Conservation (phyloP, 495 filamentous ascomycete species). For the Trichoderma parareesei region DNA sequence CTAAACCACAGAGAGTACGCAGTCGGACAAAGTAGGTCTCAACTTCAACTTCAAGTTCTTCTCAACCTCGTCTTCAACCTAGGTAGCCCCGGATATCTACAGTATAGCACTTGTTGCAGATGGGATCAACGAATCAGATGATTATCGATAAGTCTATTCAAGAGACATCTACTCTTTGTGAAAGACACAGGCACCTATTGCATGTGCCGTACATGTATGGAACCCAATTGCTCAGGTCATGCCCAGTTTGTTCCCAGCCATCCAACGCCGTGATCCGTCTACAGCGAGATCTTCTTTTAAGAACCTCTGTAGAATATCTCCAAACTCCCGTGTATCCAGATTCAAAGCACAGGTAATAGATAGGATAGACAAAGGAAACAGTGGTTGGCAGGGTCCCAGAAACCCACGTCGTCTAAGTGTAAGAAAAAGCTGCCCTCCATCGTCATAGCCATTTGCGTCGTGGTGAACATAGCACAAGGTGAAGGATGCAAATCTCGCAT, state of each 20-base stretch:
- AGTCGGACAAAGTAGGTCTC: too few species aligned
- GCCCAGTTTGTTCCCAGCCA: background rate
- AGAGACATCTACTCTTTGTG: too few species aligned
- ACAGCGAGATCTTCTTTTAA: background rate
- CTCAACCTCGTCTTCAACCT: too few species aligned
- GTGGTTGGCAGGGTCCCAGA: background rate
- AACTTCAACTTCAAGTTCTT: too few species aligned
- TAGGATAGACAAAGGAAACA: background rate
- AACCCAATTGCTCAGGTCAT: background rate
- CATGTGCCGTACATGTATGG: too few species aligned
- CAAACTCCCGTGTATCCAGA: background rate
- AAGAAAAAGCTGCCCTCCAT: slow-evolving; percentile 5
- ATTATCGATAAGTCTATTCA: too few species aligned
- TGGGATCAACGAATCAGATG: too few species aligned
- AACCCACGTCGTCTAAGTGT: background rate
- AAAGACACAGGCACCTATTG: background rate
- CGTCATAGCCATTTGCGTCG: slow-evolving; percentile 8
- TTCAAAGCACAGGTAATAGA: background rate
- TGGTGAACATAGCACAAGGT: slow-evolving; percentile 1
- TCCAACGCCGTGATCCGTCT: slow-evolving; percentile 2
- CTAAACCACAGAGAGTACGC: too few species aligned
- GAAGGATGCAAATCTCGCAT: background rate
- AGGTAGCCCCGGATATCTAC: too few species aligned
- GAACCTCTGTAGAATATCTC: background rate
- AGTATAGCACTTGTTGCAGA: too few species aligned